Conservation (phyloP, 306 rosid species). For the Rosa chinensis region DNA sequence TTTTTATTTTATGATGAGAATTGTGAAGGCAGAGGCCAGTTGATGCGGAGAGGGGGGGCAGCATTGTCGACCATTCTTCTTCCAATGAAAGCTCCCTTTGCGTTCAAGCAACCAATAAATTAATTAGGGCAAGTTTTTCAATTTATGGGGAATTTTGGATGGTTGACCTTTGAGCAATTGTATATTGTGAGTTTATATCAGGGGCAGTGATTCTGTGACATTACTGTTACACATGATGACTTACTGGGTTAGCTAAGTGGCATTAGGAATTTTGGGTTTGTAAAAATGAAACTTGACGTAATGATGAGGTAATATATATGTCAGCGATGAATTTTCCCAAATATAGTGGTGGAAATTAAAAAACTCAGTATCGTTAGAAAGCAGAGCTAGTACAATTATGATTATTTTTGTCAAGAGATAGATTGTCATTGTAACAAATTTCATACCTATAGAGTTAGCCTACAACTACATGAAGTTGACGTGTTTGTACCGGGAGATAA, state of each 20-base stretch:
- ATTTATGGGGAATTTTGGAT: slow-evolving; percentile 31
- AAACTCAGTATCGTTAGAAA: too few species aligned
- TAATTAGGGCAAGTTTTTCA: slow-evolving; percentile 22
- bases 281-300: background rate
- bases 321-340: background rate
- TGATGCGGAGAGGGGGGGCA: slow-evolving; percentile 62
- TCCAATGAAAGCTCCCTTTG: slow-evolving; percentile 84
- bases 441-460: too few species aligned
- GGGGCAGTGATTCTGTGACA: background rate
- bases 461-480: too few species aligned
- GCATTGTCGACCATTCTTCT: slow-evolving; percentile 71
- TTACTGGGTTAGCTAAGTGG: background rate
- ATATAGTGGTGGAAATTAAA: too few species aligned
- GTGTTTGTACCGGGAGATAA: too few species aligned
- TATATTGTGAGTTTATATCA: slow-evolving; percentile 24
- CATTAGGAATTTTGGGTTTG: background rate
- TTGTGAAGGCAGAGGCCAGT: slow-evolving; percentile 37
- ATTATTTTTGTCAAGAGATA: too few species aligned
- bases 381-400: too few species aligned
- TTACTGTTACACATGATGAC: slow-evolving; percentile 2
- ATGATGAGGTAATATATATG: slow-evolving; percentile 8
- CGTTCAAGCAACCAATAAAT: slow-evolving; percentile 69
- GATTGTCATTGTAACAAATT: too few species aligned
- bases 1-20: slow-evolving; percentile 3
- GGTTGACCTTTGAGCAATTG: slow-evolving; percentile 58